Base-by-base conservation (phyloP, 2,329 filamentous ascomycete species). In the Verticillium isaacii region DNA sequence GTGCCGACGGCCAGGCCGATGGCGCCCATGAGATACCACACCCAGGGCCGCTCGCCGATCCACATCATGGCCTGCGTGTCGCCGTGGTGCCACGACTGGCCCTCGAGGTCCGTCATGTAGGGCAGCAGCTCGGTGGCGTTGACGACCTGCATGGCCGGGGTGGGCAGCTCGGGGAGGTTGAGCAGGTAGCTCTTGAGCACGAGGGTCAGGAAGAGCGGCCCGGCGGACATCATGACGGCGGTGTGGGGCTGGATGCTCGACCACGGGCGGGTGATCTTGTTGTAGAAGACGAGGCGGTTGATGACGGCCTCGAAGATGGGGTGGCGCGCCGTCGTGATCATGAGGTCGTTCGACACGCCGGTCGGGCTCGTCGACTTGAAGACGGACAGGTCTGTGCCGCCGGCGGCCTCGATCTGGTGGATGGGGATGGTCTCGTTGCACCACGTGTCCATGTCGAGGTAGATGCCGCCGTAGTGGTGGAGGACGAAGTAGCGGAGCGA, bases 301-400 rank as follows among this genome's bases (percentile, higher is more conserved):
- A 92, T 89, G 45, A 89, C 87, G 57, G 82, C 80, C 58, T 87
- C 78, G 79, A 92, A 92, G 78, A 91, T 91, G 0, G 89, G 89
- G 68, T 93, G 91, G 63, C 86, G 82, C 0, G 88, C 86, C 0
- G 90, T 82, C 17, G 89, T 78, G 57, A 89, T 89, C 89, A 93
- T 92, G 50, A 88, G 88, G 69, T 93, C 90, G 77, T 93, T 93
- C 66, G 88, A 90, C 67, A 93, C 91, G 65, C 90, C 90, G 1
- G 90, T 93, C 2, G 91, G 91, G 2, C 83, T 78, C 0, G 91
- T 93, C 66, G 72, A 73, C 56, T 73, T 70, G 67, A 72, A 74
- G 41, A 74, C 62, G 19, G 45, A 50, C 45, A 50, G 45, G 45
- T 50, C 45, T 5, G 11, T 50, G n/a, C 19, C 45, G 9, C 45